Base-by-base conservation (phyloP, 352 stramenopile species). In the Phytophthora megakarya region DNA sequence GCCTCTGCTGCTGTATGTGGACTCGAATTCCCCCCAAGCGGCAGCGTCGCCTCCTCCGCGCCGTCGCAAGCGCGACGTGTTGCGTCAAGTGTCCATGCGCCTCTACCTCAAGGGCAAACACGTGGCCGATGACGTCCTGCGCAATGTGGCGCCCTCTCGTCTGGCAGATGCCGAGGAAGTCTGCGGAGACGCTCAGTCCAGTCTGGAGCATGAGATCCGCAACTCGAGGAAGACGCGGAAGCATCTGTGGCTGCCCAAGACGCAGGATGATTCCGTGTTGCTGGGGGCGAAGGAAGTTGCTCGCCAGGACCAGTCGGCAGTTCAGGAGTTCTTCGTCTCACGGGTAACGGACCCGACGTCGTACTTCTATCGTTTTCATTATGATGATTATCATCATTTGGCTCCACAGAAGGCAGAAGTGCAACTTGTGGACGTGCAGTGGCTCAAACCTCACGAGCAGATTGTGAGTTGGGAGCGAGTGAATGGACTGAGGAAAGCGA, bases 351-450 rank as follows among this genome's bases (percentile, higher is more conserved):
- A 95, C 60, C 84, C 85, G 46, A 93, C 87, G 42, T 95, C 87
- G 21, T 95, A 93, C 68, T 95, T 95, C 66, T 95, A 86, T 51
- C 79, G 80, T 48, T 95, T 93, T 65, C 86, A 83, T 54, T 89
- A 80, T 43, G 85, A 93, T 55, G 72, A 90, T 44, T 50, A 73
- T 23, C 68, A 77, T 8, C 81, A 91, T 60, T 68, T 91, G 47
- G 75, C 70, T 28, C 85, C 85, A 8, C 75, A 89, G 63, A 93
- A 93, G 49, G 80, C 81, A 3, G 71, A 91, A 42, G 87, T 95
- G 46, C 80, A 93, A 57, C 84, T 95, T 21, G 87, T 95, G 7
- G 80, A 91, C 38, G 73, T 95, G 19, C 38, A 78, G 18, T 95
- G 87, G 87, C 82, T 95, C 30, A 93, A 95, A 59, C 79, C 87